These are phyloP conservation scores for Phanerodontia chrysosporium DNA, from an alignment of 768 basidiomycete species.

Conservation along the genomic window DNA sequence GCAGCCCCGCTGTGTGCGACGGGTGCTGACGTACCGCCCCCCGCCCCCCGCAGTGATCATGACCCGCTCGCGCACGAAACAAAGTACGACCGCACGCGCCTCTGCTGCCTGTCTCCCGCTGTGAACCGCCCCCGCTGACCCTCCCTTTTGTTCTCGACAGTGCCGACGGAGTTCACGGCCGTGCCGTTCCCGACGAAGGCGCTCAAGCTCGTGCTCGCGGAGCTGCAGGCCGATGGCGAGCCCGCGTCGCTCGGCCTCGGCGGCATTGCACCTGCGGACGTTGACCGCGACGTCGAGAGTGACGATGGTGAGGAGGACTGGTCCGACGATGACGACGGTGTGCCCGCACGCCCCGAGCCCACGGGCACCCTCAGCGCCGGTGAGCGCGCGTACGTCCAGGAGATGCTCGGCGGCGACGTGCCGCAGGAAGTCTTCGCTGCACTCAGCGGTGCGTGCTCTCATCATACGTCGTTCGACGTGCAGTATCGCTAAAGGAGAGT, in stretches of 20 bases:
- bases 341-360: neutral
- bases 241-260: conserved; percentile 52
- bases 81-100: conserved; percentile 49
- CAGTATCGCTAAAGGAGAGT: neutral
- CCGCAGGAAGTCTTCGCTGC: conserved; percentile 49
- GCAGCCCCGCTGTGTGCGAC: neutral
- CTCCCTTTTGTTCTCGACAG: conserved; percentile 37
- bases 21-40: neutral
- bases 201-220: conserved; percentile 82
- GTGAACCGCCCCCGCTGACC: neutral
- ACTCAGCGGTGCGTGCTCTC: conserved; percentile 49
- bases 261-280: conserved; percentile 37
- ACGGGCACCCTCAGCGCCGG: conserved; percentile 58
- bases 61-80: conserved; percentile 89
- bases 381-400: conserved; percentile 82
- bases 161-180: conserved; percentile 79
- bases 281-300: conserved; percentile 40
- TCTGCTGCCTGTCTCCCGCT: conserved; percentile 3
- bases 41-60: conserved; percentile 73
- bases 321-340: conserved; percentile 78
- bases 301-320: conserved; percentile 93
- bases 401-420: conserved; percentile 72
- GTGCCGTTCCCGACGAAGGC: conserved; percentile 91
- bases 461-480: neutral
- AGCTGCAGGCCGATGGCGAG: conserved; percentile 78